Evolutionary conservation across 2,329 filamentous ascomycete genomes (phyloP).

Genomic region (Neonectria hederae): DNA sequence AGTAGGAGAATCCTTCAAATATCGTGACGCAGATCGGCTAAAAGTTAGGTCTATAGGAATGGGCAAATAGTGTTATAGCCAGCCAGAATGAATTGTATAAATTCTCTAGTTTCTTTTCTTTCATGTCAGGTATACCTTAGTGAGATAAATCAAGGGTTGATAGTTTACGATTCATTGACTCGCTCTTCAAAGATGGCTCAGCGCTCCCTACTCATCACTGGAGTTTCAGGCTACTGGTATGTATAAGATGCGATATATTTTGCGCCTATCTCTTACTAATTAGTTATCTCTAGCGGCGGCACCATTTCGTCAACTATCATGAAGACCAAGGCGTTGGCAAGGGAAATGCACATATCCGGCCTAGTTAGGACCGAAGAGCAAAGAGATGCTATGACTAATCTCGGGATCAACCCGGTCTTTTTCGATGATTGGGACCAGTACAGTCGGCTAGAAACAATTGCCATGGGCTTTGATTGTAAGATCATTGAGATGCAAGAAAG

Average conservation of each 20-base stretch:
- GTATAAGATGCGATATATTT: fast-evolving
- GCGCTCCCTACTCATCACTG: background rate
- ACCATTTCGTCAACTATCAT: background rate
- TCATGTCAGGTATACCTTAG: too few species aligned
- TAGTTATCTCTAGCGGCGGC: background rate
- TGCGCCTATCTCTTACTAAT: background rate
- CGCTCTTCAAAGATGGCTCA: background rate
- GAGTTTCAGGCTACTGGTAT: background rate
- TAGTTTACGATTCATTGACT: background rate
- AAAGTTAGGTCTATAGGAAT: too few species aligned
- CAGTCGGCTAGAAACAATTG: background rate
- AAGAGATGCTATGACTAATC: background rate
- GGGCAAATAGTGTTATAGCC: too few species aligned
- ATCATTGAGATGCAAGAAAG: background rate
- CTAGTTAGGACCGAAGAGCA: background rate
- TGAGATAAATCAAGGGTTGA: background rate
- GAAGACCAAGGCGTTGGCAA: background rate
- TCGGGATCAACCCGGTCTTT: background rate
- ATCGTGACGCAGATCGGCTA: background rate
- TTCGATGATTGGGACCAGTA: background rate
- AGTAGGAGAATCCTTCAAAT: background rate
- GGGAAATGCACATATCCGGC: background rate
- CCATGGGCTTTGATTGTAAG: background rate
- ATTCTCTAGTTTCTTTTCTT: too few species aligned
- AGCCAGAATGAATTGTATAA: background rate